Percentiles rank a stretch among this genome's conserved stretches.
Evolutionary conservation across 1,284 basidiomycete species (phyloP).

Genomic region (Sporisorium graminicola): DNA sequence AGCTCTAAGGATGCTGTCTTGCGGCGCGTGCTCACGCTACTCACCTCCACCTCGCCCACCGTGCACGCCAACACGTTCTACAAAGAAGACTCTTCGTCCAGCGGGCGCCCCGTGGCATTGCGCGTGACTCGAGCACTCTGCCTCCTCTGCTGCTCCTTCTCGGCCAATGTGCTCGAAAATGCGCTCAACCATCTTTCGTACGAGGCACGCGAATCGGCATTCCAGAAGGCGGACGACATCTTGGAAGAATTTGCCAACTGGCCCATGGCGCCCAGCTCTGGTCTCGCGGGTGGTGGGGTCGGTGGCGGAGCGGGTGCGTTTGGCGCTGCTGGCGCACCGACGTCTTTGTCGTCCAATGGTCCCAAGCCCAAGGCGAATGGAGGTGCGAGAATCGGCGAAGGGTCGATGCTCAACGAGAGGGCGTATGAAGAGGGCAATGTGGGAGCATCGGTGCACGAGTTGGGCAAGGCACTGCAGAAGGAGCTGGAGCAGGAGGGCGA

Average conservation of each 20-base stretch:
- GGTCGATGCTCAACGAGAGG: constrained; percentile 34
- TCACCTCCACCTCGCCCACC: constrained; percentile 52
- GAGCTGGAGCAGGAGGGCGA: constrained; percentile 54
- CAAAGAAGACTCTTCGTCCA: constrained; percentile 49
- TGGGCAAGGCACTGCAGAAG: constrained; percentile 56
- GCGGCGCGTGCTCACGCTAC: constrained; percentile 59
- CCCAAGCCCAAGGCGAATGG: constrained; percentile 24
- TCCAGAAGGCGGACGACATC: constrained; percentile 63
- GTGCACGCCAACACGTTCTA: constrained; percentile 59
- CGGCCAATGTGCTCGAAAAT: constrained; percentile 67
- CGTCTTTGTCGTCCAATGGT: constrained; percentile 27
- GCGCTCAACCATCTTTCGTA: constrained; percentile 65
- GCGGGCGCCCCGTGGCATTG: constrained; percentile 38
- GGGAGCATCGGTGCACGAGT: constrained; percentile 54
- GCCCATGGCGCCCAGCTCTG: constrained; percentile 67
- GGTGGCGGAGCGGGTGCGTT: constrained; percentile 31
- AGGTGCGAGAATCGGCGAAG: constrained; percentile 45
- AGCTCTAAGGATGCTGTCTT: constrained; percentile 66
- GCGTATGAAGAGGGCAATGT: constrained; percentile 30
- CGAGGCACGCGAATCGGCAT: constrained; percentile 60
- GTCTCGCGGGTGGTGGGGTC: constrained; percentile 39
- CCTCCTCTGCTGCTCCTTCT: constrained; percentile 62
- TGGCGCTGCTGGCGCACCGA: constrained; percentile 22
- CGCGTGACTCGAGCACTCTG: constrained; percentile 62
- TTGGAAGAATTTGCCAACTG: constrained; percentile 64